These are phyloP conservation scores for Apiospora arundinis DNA, from an alignment of 2,329 filamentous ascomycete genomes.

Conservation along the genomic window DNA sequence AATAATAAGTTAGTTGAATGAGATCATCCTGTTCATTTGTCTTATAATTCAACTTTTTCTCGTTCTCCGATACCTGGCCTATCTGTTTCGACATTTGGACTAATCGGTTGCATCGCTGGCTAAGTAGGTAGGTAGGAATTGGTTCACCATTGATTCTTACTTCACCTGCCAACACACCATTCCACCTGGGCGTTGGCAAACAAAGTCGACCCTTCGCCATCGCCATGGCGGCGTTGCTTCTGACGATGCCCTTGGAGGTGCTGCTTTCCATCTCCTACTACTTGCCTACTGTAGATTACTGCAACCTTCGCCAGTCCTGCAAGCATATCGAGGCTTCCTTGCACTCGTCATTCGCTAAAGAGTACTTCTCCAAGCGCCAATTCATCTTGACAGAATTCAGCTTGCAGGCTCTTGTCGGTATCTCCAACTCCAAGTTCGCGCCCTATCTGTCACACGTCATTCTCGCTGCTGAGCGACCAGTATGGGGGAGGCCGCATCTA, in stretches of 20 bases:
- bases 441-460: constrained; percentile 52
- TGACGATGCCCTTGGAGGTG: constrained; percentile 62
- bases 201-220: not conserved
- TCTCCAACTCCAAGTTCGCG: constrained; percentile 52
- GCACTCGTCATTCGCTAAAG: constrained; percentile 61
- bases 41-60: no score
- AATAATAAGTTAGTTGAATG: no score
- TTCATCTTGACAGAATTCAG: constrained; percentile 68
- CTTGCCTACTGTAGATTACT: constrained; percentile 62
- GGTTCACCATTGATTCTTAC: not conserved
- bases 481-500: not conserved
- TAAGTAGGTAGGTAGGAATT: no score
- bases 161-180: not conserved
- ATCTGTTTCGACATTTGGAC: no score
- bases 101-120: no score
- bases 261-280: constrained; percentile 59
- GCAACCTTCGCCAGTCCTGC: constrained; percentile 60
- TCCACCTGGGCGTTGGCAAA: not conserved
- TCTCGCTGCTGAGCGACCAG: constrained; percentile 49
- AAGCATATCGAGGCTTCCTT: constrained; percentile 59
- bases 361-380: constrained; percentile 71
- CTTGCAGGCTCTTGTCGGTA: constrained; percentile 53
- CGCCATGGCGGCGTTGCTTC: constrained; percentile 25
- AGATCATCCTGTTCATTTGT: no score
- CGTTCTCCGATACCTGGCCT: no score